Base-by-base conservation (phyloP, 73 alveolate genomes). In the Stentor coeruleus region DNA sequence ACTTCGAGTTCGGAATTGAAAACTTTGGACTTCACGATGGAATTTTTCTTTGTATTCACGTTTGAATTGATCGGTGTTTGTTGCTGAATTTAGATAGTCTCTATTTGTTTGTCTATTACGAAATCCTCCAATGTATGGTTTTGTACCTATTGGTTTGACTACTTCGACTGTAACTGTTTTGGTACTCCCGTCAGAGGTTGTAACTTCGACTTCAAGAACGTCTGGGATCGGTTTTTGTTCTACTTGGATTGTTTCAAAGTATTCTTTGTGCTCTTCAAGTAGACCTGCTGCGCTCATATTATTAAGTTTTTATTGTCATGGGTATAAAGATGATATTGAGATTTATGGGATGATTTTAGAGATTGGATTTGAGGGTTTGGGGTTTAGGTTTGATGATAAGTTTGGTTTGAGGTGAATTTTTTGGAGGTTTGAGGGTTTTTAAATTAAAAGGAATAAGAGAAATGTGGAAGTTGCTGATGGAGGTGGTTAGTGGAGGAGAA, bases 71-170 rank as follows among this genome's bases (percentile, higher is more conserved):
- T 94, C 98, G 6, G 98, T 94, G 72, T 94, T 91, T 33, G 97
- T 89, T 84, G 92, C 94, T 1, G 97, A 94, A 76, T 94, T 96
- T 83, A 91, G 94, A 80, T 82, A 91, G 81, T 79, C 84, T 40
- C 90, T 81, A 3, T 96, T 98, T 49, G 90, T 96, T 57, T 89
- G 74, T 57, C 91, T 94, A 86, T 96, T 94, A 35, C 93, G 87
- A 74, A 73, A 96, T 49, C 99, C 99, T 3, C 99, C 99, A 57
- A 91, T 74, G 89, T 96, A 96, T 3, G 99, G 97, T 85, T 95
- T 96, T 77, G 33, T 59, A 36, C 86, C 79, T 0, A 38, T 26
- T n/a, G 90, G 88, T 76, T 90, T 90, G 59, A 86, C 92, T 0
- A 90, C 96, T 72, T 87, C 92, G 66, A 90, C 96, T 31, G 93